Conservation (phyloP, 176 grass and related monocot genomes). For the Rhynchospora breviuscula region DNA sequence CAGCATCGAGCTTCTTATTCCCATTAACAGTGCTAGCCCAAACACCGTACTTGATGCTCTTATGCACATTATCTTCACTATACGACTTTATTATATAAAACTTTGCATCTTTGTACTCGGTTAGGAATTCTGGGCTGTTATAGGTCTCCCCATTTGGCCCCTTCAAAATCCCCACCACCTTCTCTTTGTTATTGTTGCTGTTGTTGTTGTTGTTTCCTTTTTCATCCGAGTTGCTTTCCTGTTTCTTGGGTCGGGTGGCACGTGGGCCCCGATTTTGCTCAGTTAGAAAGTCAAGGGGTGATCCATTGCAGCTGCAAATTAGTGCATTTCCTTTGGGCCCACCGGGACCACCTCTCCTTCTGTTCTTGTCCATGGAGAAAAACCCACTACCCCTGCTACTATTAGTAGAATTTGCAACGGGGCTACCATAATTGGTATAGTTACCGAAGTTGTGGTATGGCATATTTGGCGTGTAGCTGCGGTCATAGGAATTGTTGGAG, state of each 20-base stretch:
- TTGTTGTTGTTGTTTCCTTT: constrained; percentile 26
- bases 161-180: constrained; percentile 43
- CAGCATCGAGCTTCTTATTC: constrained; percentile 80
- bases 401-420: constrained; percentile 36
- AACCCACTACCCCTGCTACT: constrained; percentile 46
- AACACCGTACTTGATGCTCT: constrained; percentile 96
- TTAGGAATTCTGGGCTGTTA: constrained; percentile 60
- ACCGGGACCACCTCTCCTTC: constrained; percentile 45
- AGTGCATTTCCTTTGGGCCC: constrained; percentile 53
- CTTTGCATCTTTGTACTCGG: constrained; percentile 67
- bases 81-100: constrained; percentile 99
- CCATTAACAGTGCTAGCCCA: constrained; percentile 98
- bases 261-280: constrained; percentile 93
- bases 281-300: constrained; percentile 67
- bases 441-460: constrained; percentile 19
- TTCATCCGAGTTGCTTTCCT: constrained; percentile 26
- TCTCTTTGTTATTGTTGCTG: constrained; percentile 22
- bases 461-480: constrained; percentile 10
- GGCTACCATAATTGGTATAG: constrained; percentile 41
- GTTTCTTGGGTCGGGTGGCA: constrained; percentile 62
- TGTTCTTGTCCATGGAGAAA: constrained; percentile 47
- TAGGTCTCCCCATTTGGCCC: constrained; percentile 44
- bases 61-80: constrained; percentile 98
- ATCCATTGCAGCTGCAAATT: constrained; percentile 61
- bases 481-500: constrained; percentile 50